phyloP scores from a whole-genome alignment of 179 eudicot species.

The Gypsophila paniculata region DNA sequence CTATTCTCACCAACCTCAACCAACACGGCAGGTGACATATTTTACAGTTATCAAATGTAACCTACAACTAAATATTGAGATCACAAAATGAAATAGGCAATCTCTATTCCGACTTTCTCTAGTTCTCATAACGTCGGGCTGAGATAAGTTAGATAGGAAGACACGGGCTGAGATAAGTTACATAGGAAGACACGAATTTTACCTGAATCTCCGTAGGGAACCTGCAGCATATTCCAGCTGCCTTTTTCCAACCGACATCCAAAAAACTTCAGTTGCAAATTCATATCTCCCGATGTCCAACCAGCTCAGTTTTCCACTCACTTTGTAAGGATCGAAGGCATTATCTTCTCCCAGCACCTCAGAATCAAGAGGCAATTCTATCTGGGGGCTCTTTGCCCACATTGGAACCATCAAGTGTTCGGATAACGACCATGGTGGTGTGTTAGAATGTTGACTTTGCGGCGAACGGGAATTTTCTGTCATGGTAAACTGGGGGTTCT shows the following conservation, averaged over 20 bases:
- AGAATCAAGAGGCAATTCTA: constrained; percentile 34
- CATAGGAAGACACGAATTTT: neutral
- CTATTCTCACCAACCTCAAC: neutral
- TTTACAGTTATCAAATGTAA: neutral
- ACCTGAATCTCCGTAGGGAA: constrained; percentile 39
- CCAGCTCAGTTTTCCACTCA: constrained; percentile 37
- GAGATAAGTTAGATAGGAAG: neutral
- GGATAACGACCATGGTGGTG: constrained; percentile 36
- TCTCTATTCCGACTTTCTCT: neutral
- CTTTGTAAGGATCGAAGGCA: constrained; percentile 36
- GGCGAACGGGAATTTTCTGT: constrained; percentile 26
- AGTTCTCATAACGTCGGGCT: neutral
- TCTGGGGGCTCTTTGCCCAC: constrained; percentile 41
- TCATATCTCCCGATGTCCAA: constrained; percentile 36
- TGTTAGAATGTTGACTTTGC: constrained; percentile 23
- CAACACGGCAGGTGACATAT: neutral
- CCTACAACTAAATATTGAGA: too few relatives aligned
- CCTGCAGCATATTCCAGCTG: constrained; percentile 43
- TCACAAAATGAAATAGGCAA: neutral
- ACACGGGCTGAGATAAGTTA: neutral
- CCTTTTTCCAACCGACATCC: constrained; percentile 42
- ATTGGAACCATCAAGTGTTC: constrained; percentile 40
- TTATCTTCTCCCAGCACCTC: constrained; percentile 32
- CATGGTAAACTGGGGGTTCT: constrained; percentile 4
- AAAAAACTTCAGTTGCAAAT: constrained; percentile 36